Base-by-base conservation (phyloP, 2,329 filamentous ascomycete species). In the Tolypocladium sp. region DNA sequence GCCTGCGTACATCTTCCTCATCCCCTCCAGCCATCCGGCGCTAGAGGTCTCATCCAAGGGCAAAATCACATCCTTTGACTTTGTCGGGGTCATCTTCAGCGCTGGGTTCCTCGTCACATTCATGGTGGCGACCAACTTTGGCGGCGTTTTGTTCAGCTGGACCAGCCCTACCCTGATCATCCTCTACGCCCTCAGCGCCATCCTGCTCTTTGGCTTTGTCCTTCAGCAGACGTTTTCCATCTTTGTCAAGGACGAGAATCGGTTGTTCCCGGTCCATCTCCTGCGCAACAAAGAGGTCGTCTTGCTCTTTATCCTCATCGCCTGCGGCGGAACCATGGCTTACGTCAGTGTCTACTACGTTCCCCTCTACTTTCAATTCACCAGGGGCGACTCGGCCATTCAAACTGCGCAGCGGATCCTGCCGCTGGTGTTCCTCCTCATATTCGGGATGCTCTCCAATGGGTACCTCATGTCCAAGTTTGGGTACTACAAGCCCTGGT, bases 311-410 rank as follows among this genome's bases (percentile, higher is more conserved):
- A 63, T 74, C 33, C 59, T 79, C 4, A 60, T 65, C 15, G 62
- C 56, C 5, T 58, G 58, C 20, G 61, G 61, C 22, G 59, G 65
- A 20, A 20, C 38, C 15, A 60, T 62, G 38, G 70, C 41, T 3
- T 37, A 69, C 44, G 61, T 72, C 13, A 53, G 63, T 17, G 64
- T 77, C n/a, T 82, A 81, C 65, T 82, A 77, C 63, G 74, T 80
- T 7, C 79, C 80, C 0, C 65, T 82, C 0, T 79, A 73, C 65
- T 82, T 82, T 64, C 75, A 80, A 61, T 82, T 81, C 64, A 71
- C 71, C 0, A 67, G 69, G 1, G 73, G 72, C 6, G 78, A 79
- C 49, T 67, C 63, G 0, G 69, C 76, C 0, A 63, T 80, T 3
- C 60, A 73, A 17, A 71, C 77, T 12, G 76, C 68, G 0, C 70